Base-by-base conservation (phyloP, 495 filamentous ascomycete species). In the Pseudomonodictys pantanalensis region DNA sequence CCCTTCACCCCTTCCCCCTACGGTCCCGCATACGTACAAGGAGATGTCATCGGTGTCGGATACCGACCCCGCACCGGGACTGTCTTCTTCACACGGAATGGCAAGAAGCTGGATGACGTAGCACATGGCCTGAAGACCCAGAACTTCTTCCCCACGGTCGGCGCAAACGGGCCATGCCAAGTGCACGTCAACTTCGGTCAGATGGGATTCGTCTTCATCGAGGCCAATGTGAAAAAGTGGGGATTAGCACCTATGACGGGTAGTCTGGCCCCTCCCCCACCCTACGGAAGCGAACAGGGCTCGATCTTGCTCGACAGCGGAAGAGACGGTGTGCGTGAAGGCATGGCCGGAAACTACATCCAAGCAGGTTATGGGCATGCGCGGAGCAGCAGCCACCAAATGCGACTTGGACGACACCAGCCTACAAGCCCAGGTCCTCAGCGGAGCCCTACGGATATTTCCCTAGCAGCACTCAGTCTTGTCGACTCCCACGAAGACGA, bases 221-320 rank as follows among this genome's bases (percentile, higher is more conserved):
- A 98, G 75, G 93, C 91, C 41, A 98, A 98, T 64, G 93, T 98
- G 33, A 98, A 98, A 81, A 97, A 97, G 79, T 97, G 93, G 93
- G 93, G 93, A 6, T 76, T 98, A 50, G 93, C 93, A 44, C 93
- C 93, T 11, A 95, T 95, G 82, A 95, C 92, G 1, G 93, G 93
- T 38, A 95, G 89, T 68, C 79, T 97, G 35, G 95, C 92, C 38
- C 95, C 93, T 12, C 93, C 93, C 28, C 93, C 93, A 41, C 95
- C 93, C 3, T 98, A 98, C 67, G 93, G 93, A 20, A 93, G 88
- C 55, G 93, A 97, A 72, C 90, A 95, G 70, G 93, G 93, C 52
- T 95, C 90, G 67, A 96, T 98, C 52, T 75, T 98, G 7, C 84
- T 98, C 6, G 95, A 97, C 69, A 85, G 90, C 0, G 92, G 92